Percentiles rank a stretch among this genome's conserved stretches.
These are phyloP conservation scores for Quambalaria eucalypti DNA, from an alignment of 1,284 basidiomycete species.

Conservation along the genomic window DNA sequence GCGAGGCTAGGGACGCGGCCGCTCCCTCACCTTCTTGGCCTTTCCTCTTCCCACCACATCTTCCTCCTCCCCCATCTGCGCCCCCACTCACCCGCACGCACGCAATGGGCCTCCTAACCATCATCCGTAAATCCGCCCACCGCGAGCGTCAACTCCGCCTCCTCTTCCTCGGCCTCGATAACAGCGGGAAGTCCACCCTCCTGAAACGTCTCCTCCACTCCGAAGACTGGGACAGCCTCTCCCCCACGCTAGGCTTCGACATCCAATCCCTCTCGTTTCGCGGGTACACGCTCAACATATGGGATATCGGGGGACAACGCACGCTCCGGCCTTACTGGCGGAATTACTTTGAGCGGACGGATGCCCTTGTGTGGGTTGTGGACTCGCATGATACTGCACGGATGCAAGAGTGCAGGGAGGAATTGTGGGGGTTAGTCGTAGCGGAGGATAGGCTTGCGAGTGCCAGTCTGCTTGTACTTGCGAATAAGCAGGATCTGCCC, in stretches of 20 bases:
- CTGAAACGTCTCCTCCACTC: constrained; percentile 65
- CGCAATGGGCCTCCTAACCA: constrained; percentile 71
- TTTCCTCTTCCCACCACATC: too few relatives aligned
- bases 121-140: constrained; percentile 86
- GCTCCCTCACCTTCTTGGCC: too few relatives aligned
- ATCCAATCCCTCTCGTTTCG: constrained; percentile 55
- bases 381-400: constrained; percentile 84
- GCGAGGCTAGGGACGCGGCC: too few relatives aligned
- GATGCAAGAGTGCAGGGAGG: constrained; percentile 77
- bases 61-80: too few relatives aligned
- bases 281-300: constrained; percentile 82
- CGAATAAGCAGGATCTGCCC: constrained; percentile 95
- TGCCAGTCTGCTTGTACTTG: constrained; percentile 87
- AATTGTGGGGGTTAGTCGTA: constrained; percentile 71
- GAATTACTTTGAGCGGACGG: constrained; percentile 98
- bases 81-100: too few relatives aligned
- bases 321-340: constrained; percentile 95
- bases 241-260: constrained; percentile 94
- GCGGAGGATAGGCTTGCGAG: constrained; percentile 95
- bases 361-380: constrained; percentile 97
- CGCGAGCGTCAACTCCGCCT: constrained; percentile 85
- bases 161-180: constrained; percentile 97
- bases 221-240: constrained; percentile 42
- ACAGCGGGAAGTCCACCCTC: constrained; percentile 97
- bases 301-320: constrained; percentile 96